Conservation (phyloP, 208 protist species). For the Crithidia sp. region DNA sequence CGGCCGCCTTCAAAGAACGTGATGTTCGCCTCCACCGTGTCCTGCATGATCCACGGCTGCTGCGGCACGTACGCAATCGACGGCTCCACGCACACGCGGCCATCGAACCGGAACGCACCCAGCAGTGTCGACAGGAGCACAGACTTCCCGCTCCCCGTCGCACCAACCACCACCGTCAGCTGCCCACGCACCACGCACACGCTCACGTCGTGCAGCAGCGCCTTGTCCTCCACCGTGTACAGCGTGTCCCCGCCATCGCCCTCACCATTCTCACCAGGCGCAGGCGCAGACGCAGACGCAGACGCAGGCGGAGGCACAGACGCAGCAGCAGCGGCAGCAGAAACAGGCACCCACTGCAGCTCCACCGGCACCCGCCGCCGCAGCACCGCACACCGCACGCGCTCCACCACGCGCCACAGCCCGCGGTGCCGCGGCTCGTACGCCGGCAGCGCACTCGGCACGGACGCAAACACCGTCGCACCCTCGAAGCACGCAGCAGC, state of each 20-base stretch:
- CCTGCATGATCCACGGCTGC: conserved; percentile 93
- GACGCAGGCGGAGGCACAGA: too few relatives aligned
- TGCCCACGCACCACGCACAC: conserved; percentile 27
- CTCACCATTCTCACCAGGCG: background rate
- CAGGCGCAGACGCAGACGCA: too few relatives aligned
- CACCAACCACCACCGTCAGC: conserved; percentile 49
- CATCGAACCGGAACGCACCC: conserved; percentile 31
- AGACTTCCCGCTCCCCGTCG: conserved; percentile 56
- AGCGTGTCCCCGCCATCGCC: background rate
- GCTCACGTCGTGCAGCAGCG: conserved; percentile 39
- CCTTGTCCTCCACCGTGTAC: conserved; percentile 27
- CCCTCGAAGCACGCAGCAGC: background rate
- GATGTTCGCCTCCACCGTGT: conserved; percentile 93
- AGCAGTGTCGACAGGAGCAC: conserved; percentile 42
- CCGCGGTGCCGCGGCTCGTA: conserved; percentile 21
- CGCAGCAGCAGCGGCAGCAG: conserved; percentile 1
- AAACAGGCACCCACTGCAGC: conserved; percentile 20
- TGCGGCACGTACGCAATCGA: conserved; percentile 91
- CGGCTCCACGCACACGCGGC: conserved; percentile 10
- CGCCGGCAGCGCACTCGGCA: conserved; percentile 13
- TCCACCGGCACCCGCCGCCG: conserved; percentile 21
- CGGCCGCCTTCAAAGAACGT: conserved; percentile 73
- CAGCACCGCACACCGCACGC: conserved; percentile 1
- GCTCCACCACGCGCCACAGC: background rate
- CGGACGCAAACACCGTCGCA: conserved; percentile 8